Percentiles rank a stretch among this genome's conserved stretches.
Conservation (phyloP, 179 eudicot genomes). For the Vitellaria paradoxa region DNA sequence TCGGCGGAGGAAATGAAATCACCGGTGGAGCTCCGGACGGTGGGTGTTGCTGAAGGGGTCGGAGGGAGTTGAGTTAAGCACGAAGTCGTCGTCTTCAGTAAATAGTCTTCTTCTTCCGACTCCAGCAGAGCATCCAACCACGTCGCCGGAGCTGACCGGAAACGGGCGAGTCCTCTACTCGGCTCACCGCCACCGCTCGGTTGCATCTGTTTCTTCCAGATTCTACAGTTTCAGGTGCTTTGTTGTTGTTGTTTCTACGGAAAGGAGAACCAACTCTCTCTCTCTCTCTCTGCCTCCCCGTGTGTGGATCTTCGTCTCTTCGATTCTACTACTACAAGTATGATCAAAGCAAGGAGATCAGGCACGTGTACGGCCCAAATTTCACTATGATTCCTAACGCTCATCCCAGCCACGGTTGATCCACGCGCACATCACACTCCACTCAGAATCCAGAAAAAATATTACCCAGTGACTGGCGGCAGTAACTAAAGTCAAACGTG, state of each 20-base stretch:
- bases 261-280: not conserved
- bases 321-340: not conserved
- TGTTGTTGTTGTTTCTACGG: not conserved
- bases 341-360: not conserved
- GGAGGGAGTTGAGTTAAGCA: conserved; percentile 12
- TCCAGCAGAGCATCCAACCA: conserved; percentile 75
- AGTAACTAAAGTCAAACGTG: not conserved
- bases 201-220: conserved; percentile 28
- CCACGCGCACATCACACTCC: no score
- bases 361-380: conserved; percentile 1
- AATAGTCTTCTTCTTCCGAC: conserved; percentile 37
- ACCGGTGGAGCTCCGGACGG: conserved; percentile 13
- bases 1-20: conserved; percentile 19
- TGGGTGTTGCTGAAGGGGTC: conserved; percentile 21
- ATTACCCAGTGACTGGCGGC: not conserved
- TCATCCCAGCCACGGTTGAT: no score
- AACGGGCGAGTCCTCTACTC: conserved; percentile 57
- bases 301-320: no score
- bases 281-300: conserved; percentile 7
- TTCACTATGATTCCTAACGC: no score
- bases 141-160: conserved; percentile 73
- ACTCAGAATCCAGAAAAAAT: no score
- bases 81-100: conserved; percentile 23
- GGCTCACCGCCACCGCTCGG: conserved; percentile 19
- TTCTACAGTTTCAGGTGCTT: conserved; percentile 8